A percentile compares a stretch with the other conserved stretches of the same genome.
Evolutionary conservation across 768 basidiomycete genomes (phyloP).

Genomic region (Chiua virens): DNA sequence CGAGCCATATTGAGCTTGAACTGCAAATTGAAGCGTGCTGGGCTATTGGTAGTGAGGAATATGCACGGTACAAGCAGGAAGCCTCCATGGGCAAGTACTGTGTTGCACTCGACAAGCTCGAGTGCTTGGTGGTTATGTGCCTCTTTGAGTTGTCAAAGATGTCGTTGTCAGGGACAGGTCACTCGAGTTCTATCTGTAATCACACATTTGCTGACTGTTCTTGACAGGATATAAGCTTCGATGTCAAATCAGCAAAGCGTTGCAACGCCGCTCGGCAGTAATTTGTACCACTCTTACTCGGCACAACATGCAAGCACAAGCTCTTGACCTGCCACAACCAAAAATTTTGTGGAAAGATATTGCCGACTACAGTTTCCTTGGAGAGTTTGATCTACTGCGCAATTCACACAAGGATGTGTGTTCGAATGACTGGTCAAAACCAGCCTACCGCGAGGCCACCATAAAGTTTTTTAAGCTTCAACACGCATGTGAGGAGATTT

Average conservation of each 20-base stretch:
- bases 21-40: too few relatives aligned
- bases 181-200: not conserved
- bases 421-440: constrained; percentile 19
- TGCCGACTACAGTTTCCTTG: constrained; percentile 12
- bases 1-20: too few relatives aligned
- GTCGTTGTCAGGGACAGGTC: constrained; percentile 9
- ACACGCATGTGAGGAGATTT: constrained; percentile 28
- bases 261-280: constrained; percentile 25
- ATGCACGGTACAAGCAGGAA: not conserved
- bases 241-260: constrained; percentile 31
- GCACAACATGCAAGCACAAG: constrained; percentile 26
- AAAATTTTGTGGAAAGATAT: constrained; percentile 16
- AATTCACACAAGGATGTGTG: constrained; percentile 23
- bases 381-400: constrained; percentile 17
- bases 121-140: constrained; percentile 30
- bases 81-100: not conserved
- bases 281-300: constrained; percentile 25
- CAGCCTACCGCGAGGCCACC: constrained; percentile 16
- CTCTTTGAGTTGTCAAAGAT: constrained; percentile 33
- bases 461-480: constrained; percentile 24
- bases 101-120: constrained; percentile 23
- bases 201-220: not conserved
- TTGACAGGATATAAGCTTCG: constrained; percentile 31
- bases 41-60: too few relatives aligned
- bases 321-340: constrained; percentile 18